These are phyloP conservation scores for Allium sativum DNA, from an alignment of 106 monocot genomes.

Conservation along the genomic window DNA sequence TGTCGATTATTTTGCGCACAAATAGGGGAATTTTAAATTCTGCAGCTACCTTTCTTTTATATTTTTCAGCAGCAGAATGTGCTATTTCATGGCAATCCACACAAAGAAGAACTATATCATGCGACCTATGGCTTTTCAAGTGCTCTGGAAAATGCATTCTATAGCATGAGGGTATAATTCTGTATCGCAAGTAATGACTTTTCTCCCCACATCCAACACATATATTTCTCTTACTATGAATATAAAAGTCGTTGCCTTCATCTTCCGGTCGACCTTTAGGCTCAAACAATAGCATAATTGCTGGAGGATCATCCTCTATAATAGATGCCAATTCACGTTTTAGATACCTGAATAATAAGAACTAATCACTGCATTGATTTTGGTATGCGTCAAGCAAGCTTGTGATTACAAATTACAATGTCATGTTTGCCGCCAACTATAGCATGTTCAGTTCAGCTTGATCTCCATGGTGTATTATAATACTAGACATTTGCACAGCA, in stretches of 20 bases:
- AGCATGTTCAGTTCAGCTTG: no score
- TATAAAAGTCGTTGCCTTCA: slow-evolving; percentile 94
- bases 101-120: slow-evolving; percentile 94
- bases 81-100: slow-evolving; percentile 98
- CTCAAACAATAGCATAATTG: slow-evolving; percentile 95
- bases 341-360: slow-evolving; percentile 47
- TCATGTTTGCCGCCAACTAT: no score
- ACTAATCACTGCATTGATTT: no score
- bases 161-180: slow-evolving; percentile 97
- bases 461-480: no score
- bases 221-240: slow-evolving; percentile 91
- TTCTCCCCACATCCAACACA: slow-evolving; percentile 96
- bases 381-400: no score
- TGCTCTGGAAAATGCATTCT: slow-evolving; percentile 99
- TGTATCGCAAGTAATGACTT: slow-evolving; percentile 83
- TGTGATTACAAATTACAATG: no score
- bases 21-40: slow-evolving; percentile 83
- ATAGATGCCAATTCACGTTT: slow-evolving; percentile 64
- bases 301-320: slow-evolving; percentile 78
- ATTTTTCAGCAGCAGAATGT: slow-evolving; percentile 86
- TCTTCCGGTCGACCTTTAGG: slow-evolving; percentile 97
- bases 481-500: no score
- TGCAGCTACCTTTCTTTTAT: slow-evolving; percentile 66
- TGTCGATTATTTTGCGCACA: slow-evolving; percentile 60
- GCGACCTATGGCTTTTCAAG: slow-evolving; percentile 93